These are phyloP conservation scores for Vigna reflexopilosa DNA, from an alignment of 306 rosid genomes.

Conservation along the genomic window DNA sequence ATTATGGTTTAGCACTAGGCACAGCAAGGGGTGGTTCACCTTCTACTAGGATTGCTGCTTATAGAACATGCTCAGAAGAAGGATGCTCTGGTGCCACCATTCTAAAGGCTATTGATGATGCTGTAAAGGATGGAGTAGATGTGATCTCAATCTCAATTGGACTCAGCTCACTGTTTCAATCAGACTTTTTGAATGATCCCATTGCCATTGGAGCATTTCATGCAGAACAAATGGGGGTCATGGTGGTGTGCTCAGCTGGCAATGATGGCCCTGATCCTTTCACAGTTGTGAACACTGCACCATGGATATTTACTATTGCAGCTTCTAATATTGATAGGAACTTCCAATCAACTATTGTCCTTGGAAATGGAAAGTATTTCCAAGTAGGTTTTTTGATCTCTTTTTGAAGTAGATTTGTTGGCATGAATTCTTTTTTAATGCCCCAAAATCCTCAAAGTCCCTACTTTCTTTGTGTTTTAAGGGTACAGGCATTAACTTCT, in stretches of 20 bases:
- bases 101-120: conserved; percentile 88
- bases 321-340: conserved; percentile 93
- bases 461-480: conserved; percentile 42
- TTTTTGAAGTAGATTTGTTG: conserved; percentile 1
- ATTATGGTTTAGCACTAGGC: conserved; percentile 80
- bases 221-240: conserved; percentile 80
- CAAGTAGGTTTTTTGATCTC: conserved; percentile 53
- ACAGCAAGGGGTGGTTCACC: conserved; percentile 85
- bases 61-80: conserved; percentile 79
- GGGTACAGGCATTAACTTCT: conserved; percentile 84
- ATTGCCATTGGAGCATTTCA: conserved; percentile 96
- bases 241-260: conserved; percentile 93
- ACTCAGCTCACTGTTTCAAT: conserved; percentile 60
- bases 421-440: conserved; percentile 2
- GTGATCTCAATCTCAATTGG: conserved; percentile 92
- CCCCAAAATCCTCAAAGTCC: background rate
- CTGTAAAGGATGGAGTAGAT: conserved; percentile 89
- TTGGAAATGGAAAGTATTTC: conserved; percentile 73
- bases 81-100: conserved; percentile 83
- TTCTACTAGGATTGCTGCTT: conserved; percentile 76
- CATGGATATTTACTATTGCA: conserved; percentile 91
- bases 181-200: conserved; percentile 76
- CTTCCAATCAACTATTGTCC: conserved; percentile 68
- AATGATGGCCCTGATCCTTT: conserved; percentile 88
- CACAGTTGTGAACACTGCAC: conserved; percentile 85